Base-by-base conservation (phyloP, 768 basidiomycete species). In the Kwoniella newhampshirensis region DNA sequence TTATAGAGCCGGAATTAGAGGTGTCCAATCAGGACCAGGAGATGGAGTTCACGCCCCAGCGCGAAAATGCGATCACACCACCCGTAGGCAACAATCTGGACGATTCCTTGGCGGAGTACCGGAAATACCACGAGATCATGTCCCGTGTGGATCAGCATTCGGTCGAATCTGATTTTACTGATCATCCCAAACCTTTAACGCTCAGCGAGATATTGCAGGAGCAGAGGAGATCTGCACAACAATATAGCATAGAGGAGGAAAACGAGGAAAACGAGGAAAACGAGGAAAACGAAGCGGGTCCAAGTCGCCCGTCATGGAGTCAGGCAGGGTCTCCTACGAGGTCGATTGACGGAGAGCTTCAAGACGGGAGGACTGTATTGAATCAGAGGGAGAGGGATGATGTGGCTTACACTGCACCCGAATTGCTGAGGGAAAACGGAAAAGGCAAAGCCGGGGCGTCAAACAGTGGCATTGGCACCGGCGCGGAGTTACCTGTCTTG, bases 361-460 rank as follows among this genome's bases (percentile, higher is more conserved):
- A 49, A 20, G 28, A 51, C 52, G 32, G 54, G 32, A 32, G 32
- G 13, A 6, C 32, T 32, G 13, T 13, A 13, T 27, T 23, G 30
- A 46, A 32, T 23, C n/a, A 32, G 25, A 45, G 44, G 42, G 56
- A 58, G 27, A 36, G 20, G 20, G 49, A 51, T 15, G 56, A 44
- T 20, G 56, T 61, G 5, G 55, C 55, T 8, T 66, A 62, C 39
- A 54, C 47, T 12, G 56, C 64, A 1, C 64, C 64, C 9, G 64
- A 66, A 49, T 4, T 54, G 46, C 18, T 54, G 30, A 43, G 42
- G 20, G 27, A 32, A 8, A 54, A 54, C 28, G 59, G 57, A 15
- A 59, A 54, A 41, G 52, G 41, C 20, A 49, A 45, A 15, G 56
- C 27, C 13, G 28, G 11, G 23, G 46, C n/a, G n/a, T n/a, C n/a